These are phyloP conservation scores for Colletotrichum acutatum DNA, from an alignment of 2,329 filamentous ascomycete genomes.

Conservation along the genomic window DNA sequence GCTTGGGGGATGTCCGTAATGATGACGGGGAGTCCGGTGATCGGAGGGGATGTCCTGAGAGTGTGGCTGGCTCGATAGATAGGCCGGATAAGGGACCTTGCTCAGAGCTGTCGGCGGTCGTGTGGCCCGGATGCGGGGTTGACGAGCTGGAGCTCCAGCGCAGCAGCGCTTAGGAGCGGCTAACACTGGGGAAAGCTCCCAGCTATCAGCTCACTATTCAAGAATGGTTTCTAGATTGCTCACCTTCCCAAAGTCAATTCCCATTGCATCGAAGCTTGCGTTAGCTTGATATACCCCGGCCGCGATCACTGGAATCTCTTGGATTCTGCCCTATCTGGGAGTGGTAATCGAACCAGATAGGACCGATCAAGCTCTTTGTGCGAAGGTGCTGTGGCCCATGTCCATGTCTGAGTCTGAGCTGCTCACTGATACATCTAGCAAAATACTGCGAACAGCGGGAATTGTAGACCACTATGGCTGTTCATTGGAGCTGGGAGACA, in stretches of 20 bases:
- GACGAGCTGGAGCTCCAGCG: constrained; percentile 26
- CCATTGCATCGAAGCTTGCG: neutral
- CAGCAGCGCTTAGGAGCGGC: constrained; percentile 31
- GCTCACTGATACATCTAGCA: neutral
- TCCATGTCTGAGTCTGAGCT: neutral
- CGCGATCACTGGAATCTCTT: neutral
- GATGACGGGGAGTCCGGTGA: constrained; percentile 14
- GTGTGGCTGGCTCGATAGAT: constrained; percentile 11
- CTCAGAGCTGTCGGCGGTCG: constrained; percentile 8
- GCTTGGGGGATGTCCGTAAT: neutral
- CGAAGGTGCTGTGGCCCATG: neutral
- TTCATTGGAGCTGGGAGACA: neutral
- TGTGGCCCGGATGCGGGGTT: constrained; percentile 31
- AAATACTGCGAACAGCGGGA: neutral
- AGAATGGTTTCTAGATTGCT: neutral
- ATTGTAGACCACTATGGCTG: neutral
- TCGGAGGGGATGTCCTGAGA: constrained; percentile 28
- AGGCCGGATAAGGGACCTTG: constrained; percentile 26
- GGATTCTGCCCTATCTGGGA: neutral
- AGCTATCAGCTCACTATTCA: neutral
- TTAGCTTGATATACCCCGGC: neutral
- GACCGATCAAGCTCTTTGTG: neutral
- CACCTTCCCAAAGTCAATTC: constrained; percentile 10
- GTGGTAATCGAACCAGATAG: neutral
- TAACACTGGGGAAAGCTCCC: constrained; percentile 28